A percentile compares a stretch with the other conserved stretches of the same genome.
phyloP scores from a whole-genome alignment of 176 grass and related monocot genomes.

The Themeda triandra region DNA sequence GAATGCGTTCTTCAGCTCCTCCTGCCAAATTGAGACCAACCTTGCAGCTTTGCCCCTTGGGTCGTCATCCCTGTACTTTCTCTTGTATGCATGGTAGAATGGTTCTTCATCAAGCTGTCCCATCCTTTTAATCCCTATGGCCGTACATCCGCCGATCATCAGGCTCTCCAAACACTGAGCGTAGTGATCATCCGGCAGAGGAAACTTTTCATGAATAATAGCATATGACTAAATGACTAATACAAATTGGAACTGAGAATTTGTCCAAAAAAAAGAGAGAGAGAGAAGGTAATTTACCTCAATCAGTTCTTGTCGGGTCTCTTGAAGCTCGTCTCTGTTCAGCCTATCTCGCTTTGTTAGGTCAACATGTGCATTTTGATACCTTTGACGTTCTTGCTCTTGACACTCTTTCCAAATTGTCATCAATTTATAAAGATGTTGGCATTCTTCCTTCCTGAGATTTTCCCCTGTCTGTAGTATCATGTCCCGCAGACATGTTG shows the following conservation, averaged over 20 bases:
- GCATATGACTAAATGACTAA: not conserved
- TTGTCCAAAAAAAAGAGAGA: not conserved
- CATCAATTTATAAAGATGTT: not conserved
- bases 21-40: slow-evolving; percentile 47
- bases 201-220: not conserved
- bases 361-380: not conserved
- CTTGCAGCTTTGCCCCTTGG: slow-evolving; percentile 39
- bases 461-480: slow-evolving; percentile 21
- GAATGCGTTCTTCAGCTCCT: slow-evolving; percentile 34
- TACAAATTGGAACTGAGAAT: not conserved
- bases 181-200: not conserved
- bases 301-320: slow-evolving; percentile 24
- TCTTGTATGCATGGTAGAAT: slow-evolving; percentile 23
- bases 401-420: not conserved
- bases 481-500: not conserved
- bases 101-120: slow-evolving; percentile 32
- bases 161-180: slow-evolving; percentile 12
- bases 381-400: not conserved
- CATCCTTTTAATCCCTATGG: slow-evolving; percentile 41
- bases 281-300: not conserved
- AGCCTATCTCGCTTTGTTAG: not conserved
- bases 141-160: not conserved
- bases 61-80: slow-evolving; percentile 27
- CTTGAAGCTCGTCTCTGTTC: slow-evolving; percentile 14
- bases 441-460: not conserved